Percentiles rank a stretch among this genome's conserved stretches.
phyloP scores from a whole-genome alignment of 306 rosid species.

The Vachellia pachyceras region DNA sequence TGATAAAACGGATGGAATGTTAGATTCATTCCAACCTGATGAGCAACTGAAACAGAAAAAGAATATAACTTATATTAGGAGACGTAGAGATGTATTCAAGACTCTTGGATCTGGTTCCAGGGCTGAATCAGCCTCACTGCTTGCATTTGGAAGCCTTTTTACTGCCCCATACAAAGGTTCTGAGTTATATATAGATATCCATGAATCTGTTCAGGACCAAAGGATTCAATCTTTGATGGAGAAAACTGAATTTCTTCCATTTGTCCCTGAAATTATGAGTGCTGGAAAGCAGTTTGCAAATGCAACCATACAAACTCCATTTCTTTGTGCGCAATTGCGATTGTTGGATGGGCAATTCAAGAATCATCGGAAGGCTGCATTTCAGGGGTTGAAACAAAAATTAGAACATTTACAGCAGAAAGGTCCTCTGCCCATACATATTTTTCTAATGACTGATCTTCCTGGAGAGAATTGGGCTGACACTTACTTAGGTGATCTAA shows the following conservation, averaged over 20 bases:
- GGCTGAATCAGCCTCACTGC: slow-evolving; percentile 66
- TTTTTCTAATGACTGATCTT: slow-evolving; percentile 93
- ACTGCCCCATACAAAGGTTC: slow-evolving; percentile 79
- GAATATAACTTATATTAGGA: slow-evolving; percentile 70
- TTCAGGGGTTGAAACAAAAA: slow-evolving; percentile 58
- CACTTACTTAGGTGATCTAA: slow-evolving; percentile 77
- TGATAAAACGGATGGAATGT: background rate
- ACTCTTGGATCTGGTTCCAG: slow-evolving; percentile 76
- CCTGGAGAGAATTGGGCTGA: slow-evolving; percentile 74
- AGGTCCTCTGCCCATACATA: slow-evolving; percentile 57
- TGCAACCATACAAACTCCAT: slow-evolving; percentile 63
- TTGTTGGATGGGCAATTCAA: slow-evolving; percentile 93
- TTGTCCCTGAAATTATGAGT: slow-evolving; percentile 9
- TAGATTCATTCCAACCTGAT: slow-evolving; percentile 55
- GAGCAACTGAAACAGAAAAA: slow-evolving; percentile 77
- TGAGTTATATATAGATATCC: slow-evolving; percentile 67
- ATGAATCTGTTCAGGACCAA: slow-evolving; percentile 46
- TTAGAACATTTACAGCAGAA: slow-evolving; percentile 55
- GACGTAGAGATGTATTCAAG: slow-evolving; percentile 62
- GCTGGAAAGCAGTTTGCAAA: slow-evolving; percentile 64
- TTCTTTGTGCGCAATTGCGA: slow-evolving; percentile 86
- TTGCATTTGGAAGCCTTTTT: slow-evolving; percentile 96
- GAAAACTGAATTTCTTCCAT: background rate
- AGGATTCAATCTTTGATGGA: background rate
- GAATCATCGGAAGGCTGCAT: slow-evolving; percentile 82